A percentile compares a stretch with the other conserved stretches of the same genome.
Evolutionary conservation across 768 basidiomycete species (phyloP).

Genomic region (Favolaschia claudopus): DNA sequence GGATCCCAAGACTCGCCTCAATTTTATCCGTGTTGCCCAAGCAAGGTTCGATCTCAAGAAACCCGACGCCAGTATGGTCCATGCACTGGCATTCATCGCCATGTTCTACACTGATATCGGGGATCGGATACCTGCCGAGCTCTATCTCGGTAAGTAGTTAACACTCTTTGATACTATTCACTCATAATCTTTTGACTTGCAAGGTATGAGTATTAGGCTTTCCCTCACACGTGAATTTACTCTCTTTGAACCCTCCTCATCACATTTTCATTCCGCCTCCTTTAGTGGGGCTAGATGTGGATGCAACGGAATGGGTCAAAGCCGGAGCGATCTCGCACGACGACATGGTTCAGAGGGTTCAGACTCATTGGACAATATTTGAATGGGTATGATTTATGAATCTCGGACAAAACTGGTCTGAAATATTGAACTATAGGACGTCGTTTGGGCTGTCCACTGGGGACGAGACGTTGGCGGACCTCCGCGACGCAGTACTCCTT

Average conservation of each 20-base stretch:
- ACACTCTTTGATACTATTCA: constrained; percentile 37
- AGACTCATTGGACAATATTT: constrained; percentile 49
- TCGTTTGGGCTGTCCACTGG: constrained; percentile 52
- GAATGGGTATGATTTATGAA: constrained; percentile 32
- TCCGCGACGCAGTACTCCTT: constrained; percentile 32
- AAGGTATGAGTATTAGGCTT: not conserved
- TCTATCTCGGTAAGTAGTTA: constrained; percentile 18
- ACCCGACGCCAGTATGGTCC: constrained; percentile 26
- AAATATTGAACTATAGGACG: constrained; percentile 34
- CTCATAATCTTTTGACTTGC: not conserved
- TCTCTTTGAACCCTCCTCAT: too few species aligned
- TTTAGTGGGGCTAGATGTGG: constrained; percentile 47
- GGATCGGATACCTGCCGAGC: constrained; percentile 18
- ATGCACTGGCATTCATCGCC: constrained; percentile 25
- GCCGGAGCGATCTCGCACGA: constrained; percentile 41
- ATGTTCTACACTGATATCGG: constrained; percentile 25
- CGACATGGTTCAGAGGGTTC: constrained; percentile 48
- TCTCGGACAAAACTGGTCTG: not conserved
- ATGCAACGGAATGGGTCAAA: constrained; percentile 46
- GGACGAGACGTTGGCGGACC: constrained; percentile 48
- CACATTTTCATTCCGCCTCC: too few species aligned
- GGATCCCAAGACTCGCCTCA: constrained; percentile 9
- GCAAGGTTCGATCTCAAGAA: constrained; percentile 13
- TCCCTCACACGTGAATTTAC: too few species aligned
- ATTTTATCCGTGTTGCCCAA: constrained; percentile 21